Evolutionary conservation across 768 basidiomycete species (phyloP).

Genomic region (Dioszegia hungarica): DNA sequence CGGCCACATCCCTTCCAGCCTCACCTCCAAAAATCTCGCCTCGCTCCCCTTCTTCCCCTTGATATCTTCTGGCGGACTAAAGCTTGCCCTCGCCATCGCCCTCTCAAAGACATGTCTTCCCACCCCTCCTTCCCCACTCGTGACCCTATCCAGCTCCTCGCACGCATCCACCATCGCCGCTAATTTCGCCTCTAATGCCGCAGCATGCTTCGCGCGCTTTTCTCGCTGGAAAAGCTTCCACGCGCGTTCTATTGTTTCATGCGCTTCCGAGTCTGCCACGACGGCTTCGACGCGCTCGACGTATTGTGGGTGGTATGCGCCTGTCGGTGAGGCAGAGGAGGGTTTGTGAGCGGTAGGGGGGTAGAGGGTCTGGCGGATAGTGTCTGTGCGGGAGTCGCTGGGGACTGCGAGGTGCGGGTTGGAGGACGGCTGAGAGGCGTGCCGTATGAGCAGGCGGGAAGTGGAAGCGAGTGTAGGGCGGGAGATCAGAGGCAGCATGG

Average conservation of each 20-base stretch:
- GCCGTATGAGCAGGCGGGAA: not conserved
- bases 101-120: constrained; percentile 21
- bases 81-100: constrained; percentile 18
- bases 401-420: constrained; percentile 21
- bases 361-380: constrained; percentile 74
- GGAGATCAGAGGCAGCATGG: constrained; percentile 2
- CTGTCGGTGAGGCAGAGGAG: constrained; percentile 63
- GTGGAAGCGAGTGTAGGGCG: constrained; percentile 4
- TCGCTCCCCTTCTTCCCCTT: constrained; percentile 59
- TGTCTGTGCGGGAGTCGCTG: constrained; percentile 51
- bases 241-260: constrained; percentile 86
- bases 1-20: constrained; percentile 62
- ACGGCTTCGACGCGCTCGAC: constrained; percentile 69
- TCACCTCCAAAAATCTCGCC: constrained; percentile 65
- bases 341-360: constrained; percentile 61
- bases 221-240: constrained; percentile 78
- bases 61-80: not conserved
- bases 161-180: constrained; percentile 77
- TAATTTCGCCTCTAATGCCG: constrained; percentile 70
- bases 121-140: constrained; percentile 50
- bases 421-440: not conserved
- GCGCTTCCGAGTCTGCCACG: constrained; percentile 82
- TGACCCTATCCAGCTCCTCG: constrained; percentile 66
- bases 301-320: constrained; percentile 78
- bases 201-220: constrained; percentile 63